Evolutionary conservation across 345 rosid species (phyloP).

Genomic region (Lagerstroemia speciosa): DNA sequence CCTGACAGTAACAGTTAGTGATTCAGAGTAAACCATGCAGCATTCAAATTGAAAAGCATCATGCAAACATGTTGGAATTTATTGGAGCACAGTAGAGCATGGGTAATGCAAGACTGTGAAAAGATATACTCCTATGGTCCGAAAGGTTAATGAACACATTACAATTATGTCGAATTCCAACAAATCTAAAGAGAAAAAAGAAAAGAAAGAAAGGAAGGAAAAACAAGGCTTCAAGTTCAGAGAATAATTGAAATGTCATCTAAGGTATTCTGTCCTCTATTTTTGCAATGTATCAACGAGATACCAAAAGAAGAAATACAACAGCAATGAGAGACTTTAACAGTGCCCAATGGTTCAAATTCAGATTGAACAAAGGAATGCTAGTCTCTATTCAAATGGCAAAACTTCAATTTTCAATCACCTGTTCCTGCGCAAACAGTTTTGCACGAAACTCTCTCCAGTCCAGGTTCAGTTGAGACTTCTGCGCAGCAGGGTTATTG

Average conservation of each 20-base stretch:
- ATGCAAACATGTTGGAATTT: no score
- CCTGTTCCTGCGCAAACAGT: constrained; percentile 69
- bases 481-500: constrained; percentile 42
- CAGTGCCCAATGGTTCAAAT: background rate
- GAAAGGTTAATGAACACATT: background rate
- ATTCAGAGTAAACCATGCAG: background rate
- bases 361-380: background rate
- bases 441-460: constrained; percentile 96
- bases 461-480: constrained; percentile 37
- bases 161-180: no score
- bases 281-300: background rate
- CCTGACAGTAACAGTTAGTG: constrained; percentile 31
- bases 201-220: no score
- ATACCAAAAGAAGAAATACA: background rate
- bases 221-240: background rate
- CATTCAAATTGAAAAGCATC: background rate
- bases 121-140: background rate
- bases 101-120: background rate
- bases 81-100: background rate
- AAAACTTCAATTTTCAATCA: constrained; percentile 21
- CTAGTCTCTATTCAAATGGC: background rate
- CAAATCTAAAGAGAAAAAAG: no score
- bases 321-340: background rate
- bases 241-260: background rate
- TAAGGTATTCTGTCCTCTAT: background rate